These are phyloP conservation scores for Phytopythium kandeliae DNA, from an alignment of 352 stramenopile species.

Conservation along the genomic window DNA sequence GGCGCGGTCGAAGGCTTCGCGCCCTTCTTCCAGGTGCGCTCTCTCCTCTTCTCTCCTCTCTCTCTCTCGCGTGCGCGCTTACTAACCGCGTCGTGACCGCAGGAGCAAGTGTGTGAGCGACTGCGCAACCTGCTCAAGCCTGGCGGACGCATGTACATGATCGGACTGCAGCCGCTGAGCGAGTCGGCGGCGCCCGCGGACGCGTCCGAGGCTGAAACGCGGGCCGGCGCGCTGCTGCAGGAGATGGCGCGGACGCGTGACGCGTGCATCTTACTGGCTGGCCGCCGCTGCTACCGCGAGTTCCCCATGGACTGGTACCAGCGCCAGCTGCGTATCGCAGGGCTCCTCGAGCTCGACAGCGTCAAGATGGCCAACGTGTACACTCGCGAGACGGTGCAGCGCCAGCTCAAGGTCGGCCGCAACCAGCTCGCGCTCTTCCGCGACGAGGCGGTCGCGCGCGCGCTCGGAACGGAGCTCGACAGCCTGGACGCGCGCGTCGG, in stretches of 20 bases:
- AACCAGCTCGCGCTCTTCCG: conserved; percentile 81
- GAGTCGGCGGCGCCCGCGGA: conserved; percentile 23
- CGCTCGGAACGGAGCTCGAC: conserved; percentile 45
- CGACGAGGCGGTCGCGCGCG: conserved; percentile 27
- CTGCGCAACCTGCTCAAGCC: conserved; percentile 70
- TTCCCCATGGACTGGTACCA: conserved; percentile 88
- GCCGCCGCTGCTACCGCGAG: conserved; percentile 86
- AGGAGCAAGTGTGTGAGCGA: conserved; percentile 50
- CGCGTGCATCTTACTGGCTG: conserved; percentile 87
- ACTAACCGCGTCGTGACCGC: background rate
- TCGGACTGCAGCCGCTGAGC: conserved; percentile 86
- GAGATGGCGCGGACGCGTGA: conserved; percentile 76
- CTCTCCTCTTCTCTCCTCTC: background rate
- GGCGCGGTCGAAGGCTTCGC: conserved; percentile 91
- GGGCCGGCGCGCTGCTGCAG: conserved; percentile 34
- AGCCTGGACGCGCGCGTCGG: conserved; percentile 38
- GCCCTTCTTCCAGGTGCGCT: conserved; percentile 82
- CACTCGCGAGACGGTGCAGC: conserved; percentile 68
- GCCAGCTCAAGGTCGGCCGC: conserved; percentile 86
- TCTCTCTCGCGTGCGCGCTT: no score
- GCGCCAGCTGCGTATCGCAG: conserved; percentile 56
- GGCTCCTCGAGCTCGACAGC: conserved; percentile 46
- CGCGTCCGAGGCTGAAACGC: conserved; percentile 19
- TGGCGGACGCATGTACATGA: conserved; percentile 85
- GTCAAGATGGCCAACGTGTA: conserved; percentile 87